These are phyloP conservation scores for Penicillium sp. DNA, from an alignment of 2,329 filamentous ascomycete genomes.

Conservation along the genomic window DNA sequence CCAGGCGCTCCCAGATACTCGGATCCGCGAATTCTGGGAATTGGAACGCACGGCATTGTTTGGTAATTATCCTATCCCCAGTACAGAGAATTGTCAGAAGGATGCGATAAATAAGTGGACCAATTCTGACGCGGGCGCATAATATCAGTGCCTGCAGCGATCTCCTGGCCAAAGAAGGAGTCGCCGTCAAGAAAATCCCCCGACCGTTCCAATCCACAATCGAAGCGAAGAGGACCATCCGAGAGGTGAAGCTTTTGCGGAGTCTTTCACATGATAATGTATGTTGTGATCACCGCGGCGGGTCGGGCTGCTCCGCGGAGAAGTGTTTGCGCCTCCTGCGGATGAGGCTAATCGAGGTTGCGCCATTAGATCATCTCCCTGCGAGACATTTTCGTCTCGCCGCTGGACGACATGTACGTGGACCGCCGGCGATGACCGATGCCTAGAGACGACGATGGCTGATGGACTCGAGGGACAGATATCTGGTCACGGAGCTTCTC, in stretches of 20 bases:
- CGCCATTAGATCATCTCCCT: slow-evolving; percentile 76
- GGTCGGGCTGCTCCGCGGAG: no score
- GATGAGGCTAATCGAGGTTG: no score
- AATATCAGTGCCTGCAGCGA: not conserved
- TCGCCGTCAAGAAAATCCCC: not conserved
- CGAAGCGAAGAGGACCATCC: not conserved
- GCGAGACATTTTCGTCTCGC: slow-evolving; percentile 99
- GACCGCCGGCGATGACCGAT: no score
- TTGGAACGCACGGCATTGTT: not conserved
- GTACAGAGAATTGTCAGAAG: no score
- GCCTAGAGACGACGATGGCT: not conserved
- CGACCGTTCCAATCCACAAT: not conserved
- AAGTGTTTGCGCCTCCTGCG: not conserved
- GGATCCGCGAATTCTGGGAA: not conserved
- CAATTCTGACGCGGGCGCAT: not conserved
- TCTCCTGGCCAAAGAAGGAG: not conserved
- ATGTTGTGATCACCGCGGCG: not conserved
- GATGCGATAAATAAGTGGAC: not conserved
- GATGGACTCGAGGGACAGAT: slow-evolving; percentile 48
- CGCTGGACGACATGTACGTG: slow-evolving; percentile 93
- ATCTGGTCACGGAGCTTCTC: slow-evolving; percentile 96
- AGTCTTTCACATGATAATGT: not conserved
- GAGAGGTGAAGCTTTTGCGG: not conserved
- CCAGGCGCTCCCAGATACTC: not conserved
- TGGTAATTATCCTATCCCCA: not conserved